Conservation (phyloP, 495 filamentous ascomycete species). For the Aspergillus ellipticus region DNA sequence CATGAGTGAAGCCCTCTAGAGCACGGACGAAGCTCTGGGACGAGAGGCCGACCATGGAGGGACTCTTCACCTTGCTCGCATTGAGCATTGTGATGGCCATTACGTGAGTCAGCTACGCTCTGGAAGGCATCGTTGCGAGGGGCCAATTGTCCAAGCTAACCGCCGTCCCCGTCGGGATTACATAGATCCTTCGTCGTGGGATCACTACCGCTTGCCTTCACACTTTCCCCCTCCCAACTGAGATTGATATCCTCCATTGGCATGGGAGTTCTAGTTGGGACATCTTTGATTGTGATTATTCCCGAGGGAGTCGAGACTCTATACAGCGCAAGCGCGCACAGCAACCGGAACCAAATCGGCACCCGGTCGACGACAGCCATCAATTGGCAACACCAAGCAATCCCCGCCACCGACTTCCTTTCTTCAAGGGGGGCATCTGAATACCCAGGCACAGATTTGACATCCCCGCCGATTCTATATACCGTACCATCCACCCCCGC, state of each 20-base stretch:
- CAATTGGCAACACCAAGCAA: conserved; percentile 30
- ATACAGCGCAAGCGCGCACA: conserved; percentile 55
- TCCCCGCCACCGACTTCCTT: conserved; percentile 15
- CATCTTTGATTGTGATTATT: conserved; percentile 93
- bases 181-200: conserved; percentile 90
- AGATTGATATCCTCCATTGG: conserved; percentile 89
- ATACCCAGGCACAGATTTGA: conserved; percentile 7
- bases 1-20: conserved; percentile 19
- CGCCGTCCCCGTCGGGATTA: conserved; percentile 22
- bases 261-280: conserved; percentile 91
- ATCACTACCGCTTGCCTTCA: conserved; percentile 85
- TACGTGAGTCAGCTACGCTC: conserved; percentile 59
- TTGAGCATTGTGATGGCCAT: conserved; percentile 90
- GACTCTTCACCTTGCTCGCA: conserved; percentile 79
- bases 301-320: conserved; percentile 94
- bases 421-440: conserved; percentile 2
- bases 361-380: conserved; percentile 24
- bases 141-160: conserved; percentile 10
- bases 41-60: conserved; percentile 56
- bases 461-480: conserved; percentile 17
- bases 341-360: conserved; percentile 28
- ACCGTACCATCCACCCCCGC: neutral
- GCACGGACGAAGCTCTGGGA: conserved; percentile 23
- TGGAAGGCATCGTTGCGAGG: neutral
- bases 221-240: conserved; percentile 82